A percentile compares a stretch with the other conserved stretches of the same genome.
These are phyloP conservation scores for Trichoderma asperelloides DNA, from an alignment of 495 filamentous ascomycete species.

Conservation along the genomic window DNA sequence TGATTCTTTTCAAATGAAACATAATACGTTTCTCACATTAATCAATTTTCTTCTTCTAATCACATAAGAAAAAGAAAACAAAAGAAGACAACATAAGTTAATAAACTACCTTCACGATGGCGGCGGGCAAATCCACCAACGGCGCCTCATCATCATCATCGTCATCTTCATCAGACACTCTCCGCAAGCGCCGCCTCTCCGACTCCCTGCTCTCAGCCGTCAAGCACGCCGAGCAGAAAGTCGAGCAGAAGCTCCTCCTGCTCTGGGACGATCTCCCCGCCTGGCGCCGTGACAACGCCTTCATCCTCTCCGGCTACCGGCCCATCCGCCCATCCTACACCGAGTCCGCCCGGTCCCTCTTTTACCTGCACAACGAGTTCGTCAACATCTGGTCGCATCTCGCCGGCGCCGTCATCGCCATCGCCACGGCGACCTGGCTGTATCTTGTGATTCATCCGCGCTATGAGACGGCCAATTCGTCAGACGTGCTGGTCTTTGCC, in stretches of 20 bases:
- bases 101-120: too few species aligned
- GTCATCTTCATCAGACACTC: not conserved
- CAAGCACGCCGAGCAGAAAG: constrained; percentile 18
- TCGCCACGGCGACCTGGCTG: constrained; percentile 23
- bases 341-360: constrained; percentile 51
- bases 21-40: too few species aligned
- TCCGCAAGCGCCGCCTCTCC: constrained; percentile 7
- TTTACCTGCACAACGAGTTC: constrained; percentile 42
- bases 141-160: not conserved
- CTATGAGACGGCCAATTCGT: constrained; percentile 51
- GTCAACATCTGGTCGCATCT: constrained; percentile 39
- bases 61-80: not conserved
- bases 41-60: not conserved
- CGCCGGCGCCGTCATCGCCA: constrained; percentile 23
- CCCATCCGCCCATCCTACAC: constrained; percentile 55
- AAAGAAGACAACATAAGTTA: too few species aligned
- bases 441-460: constrained; percentile 47
- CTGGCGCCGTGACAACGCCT: constrained; percentile 49
- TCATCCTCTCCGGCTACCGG: constrained; percentile 64
- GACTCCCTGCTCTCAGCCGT: constrained; percentile 11
- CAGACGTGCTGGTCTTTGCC: constrained; percentile 61
- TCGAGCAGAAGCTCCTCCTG: constrained; percentile 18
- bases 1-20: too few species aligned
- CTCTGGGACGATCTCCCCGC: constrained; percentile 25
- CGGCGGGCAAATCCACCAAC: not conserved